phyloP scores from a whole-genome alignment of 306 rosid genomes.

The Quercus agrifolia region DNA sequence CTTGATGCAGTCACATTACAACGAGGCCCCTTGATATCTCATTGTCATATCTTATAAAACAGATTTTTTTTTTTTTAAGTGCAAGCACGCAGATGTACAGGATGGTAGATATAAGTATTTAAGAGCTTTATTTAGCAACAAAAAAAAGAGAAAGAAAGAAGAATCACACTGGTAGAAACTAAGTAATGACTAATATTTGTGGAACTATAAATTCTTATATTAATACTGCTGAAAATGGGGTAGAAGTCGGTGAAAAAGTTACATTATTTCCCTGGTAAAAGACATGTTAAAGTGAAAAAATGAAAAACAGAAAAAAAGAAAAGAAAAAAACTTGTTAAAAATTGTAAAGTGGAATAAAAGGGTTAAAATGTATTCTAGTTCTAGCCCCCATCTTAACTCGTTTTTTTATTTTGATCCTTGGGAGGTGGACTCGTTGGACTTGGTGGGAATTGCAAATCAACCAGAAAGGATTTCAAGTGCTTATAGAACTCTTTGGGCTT shows the following conservation, averaged over 20 bases:
- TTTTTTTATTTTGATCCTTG: slow-evolving; percentile 1
- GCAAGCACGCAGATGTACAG: too few relatives aligned
- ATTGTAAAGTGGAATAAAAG: too few relatives aligned
- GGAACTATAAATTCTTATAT: background rate
- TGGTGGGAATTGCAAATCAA: slow-evolving; percentile 24
- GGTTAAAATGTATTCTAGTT: too few relatives aligned
- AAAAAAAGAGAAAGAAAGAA: too few relatives aligned
- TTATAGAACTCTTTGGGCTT: slow-evolving; percentile 54
- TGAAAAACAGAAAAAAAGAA: background rate
- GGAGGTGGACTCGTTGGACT: slow-evolving; percentile 3
- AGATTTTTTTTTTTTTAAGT: too few relatives aligned
- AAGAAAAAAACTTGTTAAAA: too few relatives aligned
- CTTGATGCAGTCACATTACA: too few relatives aligned
- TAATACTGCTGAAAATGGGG: background rate
- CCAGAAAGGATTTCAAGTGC: slow-evolving; percentile 53
- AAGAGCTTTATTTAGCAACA: background rate
- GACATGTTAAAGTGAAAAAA: too few relatives aligned
- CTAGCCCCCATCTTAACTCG: too few relatives aligned
- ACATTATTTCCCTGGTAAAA: background rate
- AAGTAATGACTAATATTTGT: background rate
- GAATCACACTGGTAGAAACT: background rate
- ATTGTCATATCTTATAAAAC: too few relatives aligned
- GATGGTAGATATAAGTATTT: background rate
- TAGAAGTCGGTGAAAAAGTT: background rate
- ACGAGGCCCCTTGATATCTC: too few relatives aligned